These are phyloP conservation scores for Ophiostoma fasciatum DNA, from an alignment of 2,329 filamentous ascomycete species.

Conservation along the genomic window DNA sequence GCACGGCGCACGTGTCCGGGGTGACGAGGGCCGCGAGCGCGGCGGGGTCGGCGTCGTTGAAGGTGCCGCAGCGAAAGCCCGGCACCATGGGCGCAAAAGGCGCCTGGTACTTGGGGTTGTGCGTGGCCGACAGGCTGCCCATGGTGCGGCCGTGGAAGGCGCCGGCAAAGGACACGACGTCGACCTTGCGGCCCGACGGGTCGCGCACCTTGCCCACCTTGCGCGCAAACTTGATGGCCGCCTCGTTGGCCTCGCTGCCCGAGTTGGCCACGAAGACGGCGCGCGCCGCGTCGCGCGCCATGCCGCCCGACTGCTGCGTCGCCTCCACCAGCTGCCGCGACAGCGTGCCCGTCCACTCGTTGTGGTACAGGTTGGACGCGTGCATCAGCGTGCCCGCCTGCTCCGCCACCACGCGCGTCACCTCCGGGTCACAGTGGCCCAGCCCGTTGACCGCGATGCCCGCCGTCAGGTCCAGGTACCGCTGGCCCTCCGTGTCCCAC, in stretches of 20 bases:
- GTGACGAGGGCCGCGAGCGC: conserved; percentile 62
- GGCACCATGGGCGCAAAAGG: conserved; percentile 94
- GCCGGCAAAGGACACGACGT: conserved; percentile 79
- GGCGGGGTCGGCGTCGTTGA: conserved; percentile 69
- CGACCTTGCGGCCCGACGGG: conserved; percentile 57
- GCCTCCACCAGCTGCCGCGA: conserved; percentile 73
- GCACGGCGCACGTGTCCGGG: conserved; percentile 78
- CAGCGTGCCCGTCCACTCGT: conserved; percentile 83
- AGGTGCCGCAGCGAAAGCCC: conserved; percentile 74
- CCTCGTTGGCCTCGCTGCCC: conserved; percentile 93
- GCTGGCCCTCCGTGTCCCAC: conserved; percentile 78
- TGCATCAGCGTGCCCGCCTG: conserved; percentile 67
- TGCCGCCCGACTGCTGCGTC: conserved; percentile 64
- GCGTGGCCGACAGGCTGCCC: conserved; percentile 88
- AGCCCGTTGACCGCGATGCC: conserved; percentile 92
- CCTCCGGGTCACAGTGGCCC: conserved; percentile 74
- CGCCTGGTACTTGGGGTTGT: conserved; percentile 93
- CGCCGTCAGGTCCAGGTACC: conserved; percentile 87
- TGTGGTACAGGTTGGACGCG: conserved; percentile 93
- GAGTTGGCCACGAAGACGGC: conserved; percentile 93
- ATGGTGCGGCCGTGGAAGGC: conserved; percentile 96
- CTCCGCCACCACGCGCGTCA: conserved; percentile 52
- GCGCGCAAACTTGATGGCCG: conserved; percentile 89
- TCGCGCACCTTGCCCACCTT: conserved; percentile 72
- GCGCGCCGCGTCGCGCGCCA: conserved; percentile 45